Conservation (phyloP, 768 basidiomycete genomes). For the Phaeotremella fagi region DNA sequence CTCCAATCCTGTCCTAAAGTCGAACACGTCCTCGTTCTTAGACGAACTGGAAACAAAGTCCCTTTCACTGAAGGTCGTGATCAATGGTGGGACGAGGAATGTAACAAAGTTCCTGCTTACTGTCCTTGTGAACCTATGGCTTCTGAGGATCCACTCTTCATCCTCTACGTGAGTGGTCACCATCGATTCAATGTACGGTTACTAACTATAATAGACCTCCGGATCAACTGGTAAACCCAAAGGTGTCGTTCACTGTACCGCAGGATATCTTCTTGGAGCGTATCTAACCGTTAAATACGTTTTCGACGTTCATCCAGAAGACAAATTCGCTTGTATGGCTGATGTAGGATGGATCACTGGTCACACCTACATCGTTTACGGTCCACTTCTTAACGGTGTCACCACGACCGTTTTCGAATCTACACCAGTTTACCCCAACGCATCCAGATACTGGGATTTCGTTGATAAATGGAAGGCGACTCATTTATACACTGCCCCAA, state of each 20-base stretch:
- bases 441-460: conserved; percentile 93
- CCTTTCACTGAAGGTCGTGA: conserved; percentile 79
- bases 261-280: conserved; percentile 79
- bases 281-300: conserved; percentile 93
- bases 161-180: conserved; percentile 76
- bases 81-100: conserved; percentile 95
- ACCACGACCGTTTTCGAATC: conserved; percentile 77
- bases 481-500: conserved; percentile 72
- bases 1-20: conserved; percentile 76
- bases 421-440: conserved; percentile 93
- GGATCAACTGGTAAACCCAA: conserved; percentile 95
- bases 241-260: conserved; percentile 69
- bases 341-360: conserved; percentile 99
- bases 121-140: conserved; percentile 84
- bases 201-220: conserved; percentile 66
- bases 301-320: conserved; percentile 94
- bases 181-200: conserved; percentile 8
- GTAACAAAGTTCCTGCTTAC: conserved; percentile 73
- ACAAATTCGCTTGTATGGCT: conserved; percentile 96
- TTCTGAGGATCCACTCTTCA: conserved; percentile 95
- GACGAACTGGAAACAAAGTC: conserved; percentile 77
- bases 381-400: conserved; percentile 61
- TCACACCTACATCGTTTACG: conserved; percentile 94
- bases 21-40: conserved; percentile 84
- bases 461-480: conserved; percentile 90